Evolutionary conservation across 805 yeast genomes (phyloP).

Genomic region (Saturnispora dispora): DNA sequence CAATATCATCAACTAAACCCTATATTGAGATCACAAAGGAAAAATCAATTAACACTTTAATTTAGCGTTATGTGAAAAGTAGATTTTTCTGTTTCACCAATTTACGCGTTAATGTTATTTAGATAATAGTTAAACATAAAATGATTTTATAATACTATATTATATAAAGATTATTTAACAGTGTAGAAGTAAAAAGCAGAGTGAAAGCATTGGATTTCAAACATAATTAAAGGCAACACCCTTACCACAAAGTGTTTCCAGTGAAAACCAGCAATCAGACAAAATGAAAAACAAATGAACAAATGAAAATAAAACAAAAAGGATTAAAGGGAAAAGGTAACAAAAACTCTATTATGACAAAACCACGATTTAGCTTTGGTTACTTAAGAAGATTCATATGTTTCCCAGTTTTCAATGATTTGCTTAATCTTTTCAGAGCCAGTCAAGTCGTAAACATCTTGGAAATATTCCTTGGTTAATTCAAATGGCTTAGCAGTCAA

Average conservation of each 20-base stretch:
- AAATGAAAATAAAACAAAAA: neutral
- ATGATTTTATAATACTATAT: neutral
- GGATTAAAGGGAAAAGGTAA: neutral
- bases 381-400: slow-evolving; percentile 45
- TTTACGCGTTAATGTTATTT: neutral
- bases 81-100: neutral
- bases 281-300: slow-evolving; percentile 3
- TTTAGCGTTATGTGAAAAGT: neutral
- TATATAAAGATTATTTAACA: slow-evolving; percentile 1
- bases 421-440: slow-evolving; percentile 83
- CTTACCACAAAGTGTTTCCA: slow-evolving; percentile 14
- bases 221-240: neutral
- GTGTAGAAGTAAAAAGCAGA: slow-evolving; percentile 1
- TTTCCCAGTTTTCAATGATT: slow-evolving; percentile 93
- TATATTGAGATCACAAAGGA: neutral
- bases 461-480: slow-evolving; percentile 93
- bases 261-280: neutral
- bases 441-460: slow-evolving; percentile 89
- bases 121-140: neutral
- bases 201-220: neutral
- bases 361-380: neutral
- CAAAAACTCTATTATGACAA: neutral
- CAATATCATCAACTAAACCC: neutral
- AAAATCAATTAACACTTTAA: neutral
- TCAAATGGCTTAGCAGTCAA: slow-evolving; percentile 96